Percentiles rank a stretch among this genome's conserved stretches.
Conservation (phyloP, 2,329 filamentous ascomycete species). For the Colletotrichum sp. region DNA sequence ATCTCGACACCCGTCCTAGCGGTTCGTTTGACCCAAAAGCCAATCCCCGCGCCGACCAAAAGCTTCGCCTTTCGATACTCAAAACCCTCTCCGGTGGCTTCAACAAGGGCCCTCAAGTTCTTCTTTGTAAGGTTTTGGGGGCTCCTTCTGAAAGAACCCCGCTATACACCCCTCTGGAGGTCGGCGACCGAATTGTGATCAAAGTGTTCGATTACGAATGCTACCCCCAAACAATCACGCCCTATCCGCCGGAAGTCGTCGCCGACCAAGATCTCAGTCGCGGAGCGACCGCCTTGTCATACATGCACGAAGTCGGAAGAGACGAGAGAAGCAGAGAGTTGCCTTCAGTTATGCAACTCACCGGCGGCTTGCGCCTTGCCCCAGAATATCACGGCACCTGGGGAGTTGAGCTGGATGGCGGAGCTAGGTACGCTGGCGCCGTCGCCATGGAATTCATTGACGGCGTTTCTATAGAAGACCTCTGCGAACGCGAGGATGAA, state of each 20-base stretch:
- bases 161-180: fast-evolving
- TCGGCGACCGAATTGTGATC: background rate
- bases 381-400: background rate
- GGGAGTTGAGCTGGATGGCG: background rate
- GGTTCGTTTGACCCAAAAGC: no score
- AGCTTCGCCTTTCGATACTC: background rate
- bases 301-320: background rate
- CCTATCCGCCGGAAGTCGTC: background rate
- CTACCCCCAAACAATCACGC: fast-evolving
- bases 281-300: fast-evolving
- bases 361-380: background rate
- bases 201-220: fast-evolving
- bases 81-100: background rate
- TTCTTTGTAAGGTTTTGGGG: background rate
- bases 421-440: fast-evolving
- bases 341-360: background rate
- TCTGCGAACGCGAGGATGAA: background rate
- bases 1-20: no score
- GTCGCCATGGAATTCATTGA: background rate
- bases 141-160: no score
- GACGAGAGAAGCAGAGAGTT: no score
- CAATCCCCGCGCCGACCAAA: background rate
- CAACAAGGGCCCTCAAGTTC: fast-evolving
- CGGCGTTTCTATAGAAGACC: background rate
- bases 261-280: background rate